Base-by-base conservation (phyloP, 768 basidiomycete species). In the Lyophyllum atratum region DNA sequence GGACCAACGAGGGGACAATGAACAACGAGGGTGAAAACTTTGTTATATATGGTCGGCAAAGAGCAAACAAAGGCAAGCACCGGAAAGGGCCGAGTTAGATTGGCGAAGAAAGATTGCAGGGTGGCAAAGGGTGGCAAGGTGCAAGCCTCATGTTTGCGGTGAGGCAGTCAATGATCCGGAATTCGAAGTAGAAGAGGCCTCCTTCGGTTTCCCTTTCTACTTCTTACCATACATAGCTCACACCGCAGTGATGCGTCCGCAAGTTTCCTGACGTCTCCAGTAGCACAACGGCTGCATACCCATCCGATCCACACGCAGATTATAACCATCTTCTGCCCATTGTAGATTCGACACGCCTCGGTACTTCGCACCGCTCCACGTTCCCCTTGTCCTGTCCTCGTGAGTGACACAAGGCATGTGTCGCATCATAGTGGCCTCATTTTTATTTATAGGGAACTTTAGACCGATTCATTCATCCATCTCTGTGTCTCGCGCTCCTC, bases 111-210 rank as follows among this genome's bases (percentile, higher is more conserved):
- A 46, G 54, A 54, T 33, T 51, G 6, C 7, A 33, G n/a, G n/a
- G n/a, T 56, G 57, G 37, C 14, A 52, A 59, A 62, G 25, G 49
- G n/a, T n/a, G n/a, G n/a, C n/a, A n/a, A n/a, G n/a, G n/a, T n/a
- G n/a, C n/a, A 15, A 58, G 74, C 76, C 77, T 77, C 77, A 70
- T 79, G 76, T 74, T 66, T 64, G 59, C 71, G 67, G 71, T 68
- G 74, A 77, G 77, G 77, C 75, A 70, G 60, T 54, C 72, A 45
- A 21, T 56, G 70, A 72, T 70, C 70, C 68, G 69, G 64, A 51
- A 44, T 4, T 29, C 24, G 17, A 55, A 48, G 40, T 33, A 42
- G 37, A 54, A 55, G 48, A n/a, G 31, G 33, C 39, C 49, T 31
- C 29, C 33, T 51, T 51, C 34, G 17, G 17, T 17, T 37, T 25